Base-by-base conservation (phyloP, 441 rosid genomes). In the Dalechampia spathulata region DNA sequence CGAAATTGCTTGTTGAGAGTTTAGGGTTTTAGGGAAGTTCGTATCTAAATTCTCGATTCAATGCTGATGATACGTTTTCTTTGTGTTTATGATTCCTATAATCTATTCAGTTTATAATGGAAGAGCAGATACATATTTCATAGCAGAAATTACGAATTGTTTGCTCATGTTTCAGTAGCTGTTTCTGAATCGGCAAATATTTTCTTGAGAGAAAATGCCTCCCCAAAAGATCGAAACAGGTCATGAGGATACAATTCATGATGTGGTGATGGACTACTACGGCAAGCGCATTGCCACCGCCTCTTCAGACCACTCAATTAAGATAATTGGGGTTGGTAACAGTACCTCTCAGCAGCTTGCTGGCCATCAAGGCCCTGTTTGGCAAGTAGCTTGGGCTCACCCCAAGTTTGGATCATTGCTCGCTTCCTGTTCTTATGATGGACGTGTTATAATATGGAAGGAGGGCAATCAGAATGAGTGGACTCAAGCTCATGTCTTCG, bases 381-480 rank as follows among this genome's bases (percentile, higher is more conserved):
- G 55, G 55, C 55, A 51, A 51, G 25, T 51, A 17, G 39, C 55
- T 39, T 51, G 55, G 55, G 55, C 55, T 11, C 55, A 51, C 55
- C 55, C 55, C 6, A 51, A 51, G 42, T 52, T 52, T 9, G 44
- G 51, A 11, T 44, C 51, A 20, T 43, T 57, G 42, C 42, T 32
- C 32, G 61, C 61, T 45, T 57, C 61, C 7, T 55, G 60, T 43
- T 55, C 60, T 39, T 55, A 55, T 43, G 60, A 55, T 27, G 60
- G 60, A 0, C 40, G 60, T 55, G 27, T 55, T 25, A 55, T 55
- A 42, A n/a, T 55, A 27, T 55, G 60, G 60, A 55, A 42, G 49
- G 60, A 55, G 49, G 38, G 49, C 6, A 14, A 19, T 44, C 61
- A 30, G 43, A 20, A 44, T 44, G 40, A 44, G 6, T 44, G 51